Base-by-base conservation (phyloP, 1,139 yeast species). In the Saccharomyces hybrid region DNA sequence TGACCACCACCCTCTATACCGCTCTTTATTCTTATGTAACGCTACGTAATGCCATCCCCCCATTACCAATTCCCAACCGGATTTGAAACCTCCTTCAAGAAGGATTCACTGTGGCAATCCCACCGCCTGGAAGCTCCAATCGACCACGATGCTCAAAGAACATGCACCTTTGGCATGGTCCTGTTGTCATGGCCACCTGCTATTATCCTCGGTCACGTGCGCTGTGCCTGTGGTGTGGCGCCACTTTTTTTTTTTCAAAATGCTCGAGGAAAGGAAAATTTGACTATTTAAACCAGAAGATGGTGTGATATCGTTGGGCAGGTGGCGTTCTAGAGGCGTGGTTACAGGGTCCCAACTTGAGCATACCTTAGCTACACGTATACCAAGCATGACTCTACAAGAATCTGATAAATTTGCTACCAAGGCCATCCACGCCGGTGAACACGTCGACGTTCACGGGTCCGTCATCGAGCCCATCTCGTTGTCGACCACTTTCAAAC, bases 71-170 rank as follows among this genome's bases (percentile, higher is more conserved):
- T 20, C 23, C 23, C 23, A 20, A 20, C 23, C 23, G 23, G 89
- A 76, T 90, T 93, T 68, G 97, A 93, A 73, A 86, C 85, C 70
- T 93, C 88, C 82, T 95, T 93, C 82, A 93, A 93, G 83, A 93
- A 93, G 78, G 99, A 93, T 74, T 91, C 98, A 51, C 80, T 93
- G 71, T 93, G 99, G 99, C 99, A 93, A 80, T 88, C 97, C 38
- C 99, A 93, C 78, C 95, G 89, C 71, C 80, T 93, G 69, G 98
- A 91, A 72, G 88, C 97, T 60, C 98, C 95, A 68, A 93, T 88
- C 61, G 99, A 81, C 64, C 91, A 86, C 69, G 99, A 93, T 73
- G 98, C 93, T 61, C 95, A 91, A 75, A 88, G 99, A 79, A 91
- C 97, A 25, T 95, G 99, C 86, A 90, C 95, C 64, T 81, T 93